Base-by-base conservation (phyloP, 495 filamentous ascomycete genomes). In the Aspergillus ostianus region DNA sequence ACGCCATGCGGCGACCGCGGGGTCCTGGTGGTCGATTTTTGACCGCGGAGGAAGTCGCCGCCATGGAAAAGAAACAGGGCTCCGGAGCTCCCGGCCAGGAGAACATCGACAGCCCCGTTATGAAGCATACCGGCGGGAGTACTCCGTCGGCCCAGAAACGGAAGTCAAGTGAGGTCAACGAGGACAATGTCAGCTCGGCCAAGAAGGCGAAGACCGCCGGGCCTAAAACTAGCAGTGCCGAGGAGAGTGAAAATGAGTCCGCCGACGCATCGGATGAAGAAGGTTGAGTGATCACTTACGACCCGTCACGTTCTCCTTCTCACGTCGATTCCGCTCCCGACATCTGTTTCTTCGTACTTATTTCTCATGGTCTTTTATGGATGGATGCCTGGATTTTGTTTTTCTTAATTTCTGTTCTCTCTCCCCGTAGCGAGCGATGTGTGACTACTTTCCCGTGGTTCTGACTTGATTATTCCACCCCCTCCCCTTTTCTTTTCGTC, bases 1-100 rank as follows among this genome's bases (percentile, higher is more conserved):
- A 99, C 72, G 94, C 94, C 9, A 99, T 99, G 94, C 85, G 95
- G 44, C 83, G 94, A 63, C 94, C 94, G 21, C 87, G 94, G 69
- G 94, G 94, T 12, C 94, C 94, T n/a, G 94, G 94, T 51, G 94
- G 94, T 41, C 85, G 94, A 32, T 99, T 99, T 81, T 74, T 99
- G 74, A 99, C 94, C 0, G 93, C 94, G n/a, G 94, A 99, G 47
- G 94, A 98, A 70, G 94, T 98, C 19, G 90, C 90, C 7, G 87
- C 89, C 45, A 94, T 98, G 77, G 94, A 98, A 66, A 84, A 80
- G 59, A 73, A 73, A 47, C 57, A 55, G 15, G 64, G 62, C 6
- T 70, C 72, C 27, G 70, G 73, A 51, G 65, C 64, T 3, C 49
- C 60, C 10, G 72, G 70, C n/a, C 66, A 71, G 49, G 74, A 76